Conservation (phyloP, 352 stramenopile species). For the Aphanomyces stellatus region DNA sequence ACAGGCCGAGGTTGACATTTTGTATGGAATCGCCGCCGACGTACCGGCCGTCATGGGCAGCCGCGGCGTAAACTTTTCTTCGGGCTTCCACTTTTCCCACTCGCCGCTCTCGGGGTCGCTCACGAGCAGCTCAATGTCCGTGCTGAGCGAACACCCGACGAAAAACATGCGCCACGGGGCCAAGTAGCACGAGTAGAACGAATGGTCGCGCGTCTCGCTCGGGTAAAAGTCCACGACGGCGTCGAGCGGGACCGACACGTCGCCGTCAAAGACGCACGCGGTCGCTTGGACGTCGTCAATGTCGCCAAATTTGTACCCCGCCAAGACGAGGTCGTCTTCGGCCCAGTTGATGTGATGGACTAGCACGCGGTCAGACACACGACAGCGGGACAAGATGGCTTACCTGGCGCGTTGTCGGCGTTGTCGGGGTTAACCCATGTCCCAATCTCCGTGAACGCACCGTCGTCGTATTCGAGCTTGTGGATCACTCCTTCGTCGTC, state of each 20-base stretch:
- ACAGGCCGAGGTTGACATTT: not conserved
- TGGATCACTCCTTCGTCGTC: constrained; percentile 5
- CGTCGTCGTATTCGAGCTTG: not conserved
- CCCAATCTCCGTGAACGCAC: not conserved
- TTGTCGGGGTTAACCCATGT: not conserved
- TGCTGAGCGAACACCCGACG: constrained; percentile 60
- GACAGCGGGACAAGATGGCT: constrained; percentile 21
- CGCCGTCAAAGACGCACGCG: constrained; percentile 50
- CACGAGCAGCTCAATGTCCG: constrained; percentile 70
- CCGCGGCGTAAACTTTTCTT: constrained; percentile 64
- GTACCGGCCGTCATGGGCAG: constrained; percentile 46
- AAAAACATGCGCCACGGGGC: constrained; percentile 76
- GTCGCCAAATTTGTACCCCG: constrained; percentile 49
- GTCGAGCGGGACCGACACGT: constrained; percentile 41
- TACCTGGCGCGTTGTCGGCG: constrained; percentile 1
- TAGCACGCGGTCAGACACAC: constrained; percentile 31
- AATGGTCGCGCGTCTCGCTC: constrained; percentile 39
- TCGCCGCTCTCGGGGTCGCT: constrained; percentile 44
- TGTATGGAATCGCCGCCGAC: not conserved
- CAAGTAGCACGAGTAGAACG: constrained; percentile 59
- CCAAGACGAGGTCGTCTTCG: constrained; percentile 52
- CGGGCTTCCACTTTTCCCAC: constrained; percentile 66
- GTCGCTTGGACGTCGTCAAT: constrained; percentile 41
- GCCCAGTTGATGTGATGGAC: constrained; percentile 68
- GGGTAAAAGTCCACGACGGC: constrained; percentile 53